phyloP scores from a whole-genome alignment of 108 stramenopile species.

The Cylindrotheca closterium region DNA sequence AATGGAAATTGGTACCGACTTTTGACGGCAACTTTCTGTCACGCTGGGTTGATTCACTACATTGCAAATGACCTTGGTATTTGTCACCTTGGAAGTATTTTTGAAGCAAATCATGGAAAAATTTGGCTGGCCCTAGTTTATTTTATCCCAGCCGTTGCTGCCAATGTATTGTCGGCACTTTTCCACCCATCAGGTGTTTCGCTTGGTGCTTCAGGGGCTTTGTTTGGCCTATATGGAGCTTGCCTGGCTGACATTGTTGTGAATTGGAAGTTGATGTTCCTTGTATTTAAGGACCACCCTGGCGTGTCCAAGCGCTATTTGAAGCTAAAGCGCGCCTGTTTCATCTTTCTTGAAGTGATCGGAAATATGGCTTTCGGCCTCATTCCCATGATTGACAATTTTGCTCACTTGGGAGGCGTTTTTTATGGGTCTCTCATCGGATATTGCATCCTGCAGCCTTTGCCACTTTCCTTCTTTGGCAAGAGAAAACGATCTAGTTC shows the following conservation, averaged over 20 bases:
- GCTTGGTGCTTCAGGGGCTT: conserved; percentile 91
- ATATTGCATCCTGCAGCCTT: conserved; percentile 57
- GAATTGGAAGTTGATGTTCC: conserved; percentile 74
- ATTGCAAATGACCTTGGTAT: conserved; percentile 78
- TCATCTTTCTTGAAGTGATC: conserved; percentile 67
- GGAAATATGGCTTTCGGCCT: conserved; percentile 73
- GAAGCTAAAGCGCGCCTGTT: conserved; percentile 30
- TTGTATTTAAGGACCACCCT: conserved; percentile 17
- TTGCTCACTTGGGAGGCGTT: conserved; percentile 76
- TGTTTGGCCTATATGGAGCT: conserved; percentile 89
- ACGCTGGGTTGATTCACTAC: conserved; percentile 90
- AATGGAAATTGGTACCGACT: conserved; percentile 82
- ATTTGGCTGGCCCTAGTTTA: conserved; percentile 59
- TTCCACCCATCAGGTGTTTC: conserved; percentile 79
- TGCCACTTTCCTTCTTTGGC: conserved; percentile 64
- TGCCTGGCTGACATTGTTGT: conserved; percentile 87
- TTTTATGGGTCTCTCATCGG: conserved; percentile 76
- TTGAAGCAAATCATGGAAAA: conserved; percentile 83
- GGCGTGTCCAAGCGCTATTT: conserved; percentile 3
- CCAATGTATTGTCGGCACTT: conserved; percentile 75
- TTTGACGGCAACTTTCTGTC: conserved; percentile 86
- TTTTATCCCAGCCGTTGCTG: conserved; percentile 74
- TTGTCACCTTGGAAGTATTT: conserved; percentile 68
- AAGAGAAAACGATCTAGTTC: conserved; percentile 28
- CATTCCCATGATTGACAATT: conserved; percentile 84